Evolutionary conservation across 169 alveolate species (phyloP), one percentile per base, ranked within the genome.

Genomic region (Plasmodium fragile): DNA sequence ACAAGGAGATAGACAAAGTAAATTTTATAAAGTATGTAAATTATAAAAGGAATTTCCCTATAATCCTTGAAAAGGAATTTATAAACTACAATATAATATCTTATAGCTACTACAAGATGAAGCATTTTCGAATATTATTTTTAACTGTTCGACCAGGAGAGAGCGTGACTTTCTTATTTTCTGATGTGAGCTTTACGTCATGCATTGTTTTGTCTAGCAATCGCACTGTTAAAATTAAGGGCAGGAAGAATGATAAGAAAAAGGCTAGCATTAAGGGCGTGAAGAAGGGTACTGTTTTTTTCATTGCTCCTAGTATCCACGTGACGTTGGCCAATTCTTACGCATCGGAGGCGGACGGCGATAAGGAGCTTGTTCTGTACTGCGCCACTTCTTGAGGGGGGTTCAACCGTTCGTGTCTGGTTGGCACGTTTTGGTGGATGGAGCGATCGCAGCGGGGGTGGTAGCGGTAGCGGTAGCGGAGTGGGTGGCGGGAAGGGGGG

Each of bases 1-100:
- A 98, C 18, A 99, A 99, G 94, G 94, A 92, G 43, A 98, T 96
- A 75, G 99, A 99, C 73, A 85, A 85, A 69, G 4, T 85, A 11
- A 85, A 85, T 30, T 85, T 85, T 85, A 85, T 85, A 3, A 85
- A 85, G 36, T 85, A 85, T 85, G 85, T 85, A 8, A 85, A 85
- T 85, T 85, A 85, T 36, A 85, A 75, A 49, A 85, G 36, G 4
- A 85, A 85, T 5, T 77, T 49, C 55, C 93, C 93, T 5, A 52
- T 85, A 2, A 85, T 85, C 32, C 65, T 85, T 22, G 93, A 85
- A 43, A 85, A 85, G 18, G 93, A 85, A 85, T 85, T 85, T 34
- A 85, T 85, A 4, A 85, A 85, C 65, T 85, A 73, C 53, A 85
- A 85, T 43, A 85, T 85, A 0, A 75, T 85, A 55, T 85, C 93